Percentiles rank a stretch among this genome's conserved stretches.
Conservation (phyloP, 2,329 filamentous ascomycete species). For the Dryadomyces quercivorus region DNA sequence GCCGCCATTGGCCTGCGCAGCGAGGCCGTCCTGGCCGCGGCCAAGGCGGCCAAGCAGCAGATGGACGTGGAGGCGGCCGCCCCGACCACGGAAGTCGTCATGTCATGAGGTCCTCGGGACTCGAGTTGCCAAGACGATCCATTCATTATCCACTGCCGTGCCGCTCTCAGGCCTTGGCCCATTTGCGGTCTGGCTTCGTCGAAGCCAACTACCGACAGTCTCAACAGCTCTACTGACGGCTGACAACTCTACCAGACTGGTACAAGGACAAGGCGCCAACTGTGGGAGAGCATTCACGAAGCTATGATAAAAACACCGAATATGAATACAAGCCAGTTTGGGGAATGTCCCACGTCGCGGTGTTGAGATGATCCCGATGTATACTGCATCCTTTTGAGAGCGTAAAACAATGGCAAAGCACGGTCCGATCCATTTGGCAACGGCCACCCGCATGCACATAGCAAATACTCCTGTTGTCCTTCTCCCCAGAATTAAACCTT, state of each 20-base stretch:
- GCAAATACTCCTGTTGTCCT: not conserved
- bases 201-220: too few species aligned
- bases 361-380: not conserved
- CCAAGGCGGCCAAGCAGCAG: not conserved
- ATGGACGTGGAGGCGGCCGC: not conserved
- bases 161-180: not conserved
- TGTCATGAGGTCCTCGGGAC: too few species aligned
- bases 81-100: not conserved
- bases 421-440: not conserved
- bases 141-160: not conserved
- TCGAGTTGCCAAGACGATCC: too few species aligned
- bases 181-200: too few species aligned
- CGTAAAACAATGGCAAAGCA: not conserved
- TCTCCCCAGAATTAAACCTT: not conserved
- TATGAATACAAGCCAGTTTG: not conserved
- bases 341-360: not conserved
- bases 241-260: too few species aligned
- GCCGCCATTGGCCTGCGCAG: slow-evolving; percentile 50
- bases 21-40: not conserved
- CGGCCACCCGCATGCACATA: not conserved
- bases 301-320: not conserved
- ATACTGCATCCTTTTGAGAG: not conserved
- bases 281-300: not conserved
- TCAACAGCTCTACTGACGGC: too few species aligned
- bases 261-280: not conserved